A percentile compares a stretch with the other conserved stretches of the same genome.
These are phyloP conservation scores for Tulasnella sp. DNA, from an alignment of 768 basidiomycete species.

Conservation along the genomic window DNA sequence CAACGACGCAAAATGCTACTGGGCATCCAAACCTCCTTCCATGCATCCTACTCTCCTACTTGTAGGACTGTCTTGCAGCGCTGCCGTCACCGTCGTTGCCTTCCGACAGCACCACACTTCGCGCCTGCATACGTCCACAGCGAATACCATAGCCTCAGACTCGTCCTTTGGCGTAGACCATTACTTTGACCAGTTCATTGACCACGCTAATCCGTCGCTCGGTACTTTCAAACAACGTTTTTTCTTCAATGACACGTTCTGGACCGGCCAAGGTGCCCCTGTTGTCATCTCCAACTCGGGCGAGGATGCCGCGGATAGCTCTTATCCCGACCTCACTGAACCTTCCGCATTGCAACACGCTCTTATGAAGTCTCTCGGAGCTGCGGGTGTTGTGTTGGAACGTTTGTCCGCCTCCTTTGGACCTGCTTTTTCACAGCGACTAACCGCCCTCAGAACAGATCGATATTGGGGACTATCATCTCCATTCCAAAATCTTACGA, in stretches of 20 bases:
- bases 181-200: conserved; percentile 18
- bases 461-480: conserved; percentile 9
- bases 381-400: conserved; percentile 13
- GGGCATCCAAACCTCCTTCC: no score
- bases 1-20: no score
- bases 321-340: not conserved
- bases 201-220: conserved; percentile 13
- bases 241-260: conserved; percentile 2
- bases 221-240: conserved; percentile 19
- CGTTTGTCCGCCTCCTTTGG: not conserved
- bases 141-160: no score
- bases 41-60: no score
- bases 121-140: no score
- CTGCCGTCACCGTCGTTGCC: no score
- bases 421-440: no score
- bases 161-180: not conserved
- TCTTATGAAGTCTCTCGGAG: conserved; percentile 3
- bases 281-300: conserved; percentile 10
- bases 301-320: conserved; percentile 2
- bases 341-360: not conserved
- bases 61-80: no score
- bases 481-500: not conserved
- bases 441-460: no score
- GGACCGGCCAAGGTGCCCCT: not conserved
- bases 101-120: no score